phyloP scores from a whole-genome alignment of 2,329 filamentous ascomycete species.

The Fonsecaea pugnacius region DNA sequence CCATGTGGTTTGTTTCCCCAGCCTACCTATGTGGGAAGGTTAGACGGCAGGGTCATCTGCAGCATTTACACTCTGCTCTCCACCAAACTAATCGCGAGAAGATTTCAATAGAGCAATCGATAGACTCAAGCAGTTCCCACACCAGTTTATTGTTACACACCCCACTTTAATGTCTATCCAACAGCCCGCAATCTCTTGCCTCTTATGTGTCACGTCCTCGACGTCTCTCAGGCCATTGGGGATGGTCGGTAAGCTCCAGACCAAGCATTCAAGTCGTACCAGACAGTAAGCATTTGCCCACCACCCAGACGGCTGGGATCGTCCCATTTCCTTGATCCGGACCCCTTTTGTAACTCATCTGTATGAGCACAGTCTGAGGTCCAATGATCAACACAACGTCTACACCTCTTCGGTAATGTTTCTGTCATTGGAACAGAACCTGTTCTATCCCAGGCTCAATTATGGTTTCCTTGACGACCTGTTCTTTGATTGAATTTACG shows the following conservation, averaged over 20 bases:
- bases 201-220: slow-evolving; percentile 18
- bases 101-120: no score
- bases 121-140: no score
- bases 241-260: slow-evolving; percentile 12
- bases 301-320: slow-evolving; percentile 11
- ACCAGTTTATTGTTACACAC: neutral
- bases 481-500: neutral
- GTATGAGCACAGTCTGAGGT: neutral
- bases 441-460: neutral
- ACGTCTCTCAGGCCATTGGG: neutral
- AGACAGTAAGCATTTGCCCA: slow-evolving; percentile 12
- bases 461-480: slow-evolving; percentile 12
- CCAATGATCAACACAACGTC: slow-evolving; percentile 20
- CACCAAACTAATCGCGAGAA: no score
- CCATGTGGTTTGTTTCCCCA: neutral
- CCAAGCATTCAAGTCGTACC: slow-evolving; percentile 19
- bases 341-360: slow-evolving; percentile 14
- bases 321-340: slow-evolving; percentile 9
- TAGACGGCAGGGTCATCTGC: no score
- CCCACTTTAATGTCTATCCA: slow-evolving; percentile 10
- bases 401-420: slow-evolving; percentile 25
- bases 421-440: slow-evolving; percentile 16
- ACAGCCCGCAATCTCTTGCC: slow-evolving; percentile 19
- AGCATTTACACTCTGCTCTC: no score
- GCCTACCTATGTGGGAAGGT: no score